Evolutionary conservation across 768 basidiomycete species (phyloP), one percentile per base, ranked within the genome.

Genomic region (Candolleomyces eurysporus): DNA sequence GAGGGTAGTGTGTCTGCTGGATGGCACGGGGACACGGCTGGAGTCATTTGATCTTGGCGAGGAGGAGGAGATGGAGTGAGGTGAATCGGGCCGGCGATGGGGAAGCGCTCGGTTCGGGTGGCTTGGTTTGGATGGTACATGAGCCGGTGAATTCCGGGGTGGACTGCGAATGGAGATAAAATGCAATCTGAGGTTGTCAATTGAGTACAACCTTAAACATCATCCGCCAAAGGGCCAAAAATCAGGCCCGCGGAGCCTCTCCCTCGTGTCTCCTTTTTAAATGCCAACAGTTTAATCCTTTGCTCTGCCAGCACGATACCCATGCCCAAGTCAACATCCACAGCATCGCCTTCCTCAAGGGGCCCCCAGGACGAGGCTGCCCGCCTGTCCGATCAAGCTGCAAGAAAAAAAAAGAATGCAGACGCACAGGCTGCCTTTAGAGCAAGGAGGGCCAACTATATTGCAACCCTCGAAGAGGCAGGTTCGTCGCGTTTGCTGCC

Each of bases 391-490:
- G 88, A 90, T 73, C 82, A 88, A 13, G 86, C 87, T 39, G 79
- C 90, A 67, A 79, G 91, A 65, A 92, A 91, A 78, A 91, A 91
- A 80, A 94, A 94, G 78, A 94, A 94, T 68, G 92, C 92, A 40
- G 90, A 92, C 70, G 92, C 92, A 2, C 92, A 94, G 75, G 91
- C 92, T 58, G 90, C 91, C 61, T 93, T 92, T 73, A 81, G 90
- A 64, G 89, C 88, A 53, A 77, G 90, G 65, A 82, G 92, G 65
- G 90, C 90, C 53, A 92, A 91, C 73, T 94, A 94, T 72, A 94
- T 94, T 70, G 85, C 89, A 48, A 93, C 91, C 13, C 84, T 94
- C 64, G 92, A 94, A 73, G 91, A 91, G 71, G 91, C 91, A 79
- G 85, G 84, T 84, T 64, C 59, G 65, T 53, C 50, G 36, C 63